phyloP scores from a whole-genome alignment of 1,284 basidiomycete genomes.

The Cutaneotrichosporon spelunceum region DNA sequence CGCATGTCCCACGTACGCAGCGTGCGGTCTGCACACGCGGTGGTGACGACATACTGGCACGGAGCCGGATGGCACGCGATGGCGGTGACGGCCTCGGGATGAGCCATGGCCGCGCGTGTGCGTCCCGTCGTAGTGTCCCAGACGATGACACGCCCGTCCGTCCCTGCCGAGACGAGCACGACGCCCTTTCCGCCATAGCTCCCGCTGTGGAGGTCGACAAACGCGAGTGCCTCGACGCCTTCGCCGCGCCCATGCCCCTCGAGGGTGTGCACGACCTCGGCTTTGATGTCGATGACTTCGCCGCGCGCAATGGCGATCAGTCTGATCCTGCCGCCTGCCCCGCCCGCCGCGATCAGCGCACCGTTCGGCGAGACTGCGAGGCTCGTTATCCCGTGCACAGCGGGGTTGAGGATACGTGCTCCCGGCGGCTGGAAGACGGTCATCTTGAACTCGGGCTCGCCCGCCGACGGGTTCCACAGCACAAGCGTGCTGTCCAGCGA shows the following conservation, averaged over 20 bases:
- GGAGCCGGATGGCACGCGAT: conserved; percentile 70
- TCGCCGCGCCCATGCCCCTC: conserved; percentile 82
- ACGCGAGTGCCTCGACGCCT: conserved; percentile 83
- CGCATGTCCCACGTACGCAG: conserved; percentile 91
- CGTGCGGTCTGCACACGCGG: conserved; percentile 78
- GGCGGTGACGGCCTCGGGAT: conserved; percentile 75
- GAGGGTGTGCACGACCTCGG: conserved; percentile 62
- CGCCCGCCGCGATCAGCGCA: conserved; percentile 83
- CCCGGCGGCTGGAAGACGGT: conserved; percentile 56
- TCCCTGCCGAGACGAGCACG: conserved; percentile 75
- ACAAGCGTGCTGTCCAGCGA: conserved; percentile 80
- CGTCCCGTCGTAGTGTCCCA: conserved; percentile 88
- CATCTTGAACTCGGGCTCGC: conserved; percentile 63
- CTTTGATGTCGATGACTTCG: conserved; percentile 61
- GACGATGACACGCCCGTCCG: conserved; percentile 87
- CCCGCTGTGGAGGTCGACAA: conserved; percentile 70
- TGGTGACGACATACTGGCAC: conserved; percentile 66
- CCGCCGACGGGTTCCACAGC: conserved; percentile 79
- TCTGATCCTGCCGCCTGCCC: conserved; percentile 74
- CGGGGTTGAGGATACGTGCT: conserved; percentile 54
- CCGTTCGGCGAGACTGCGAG: conserved; percentile 79
- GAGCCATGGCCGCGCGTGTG: conserved; percentile 62
- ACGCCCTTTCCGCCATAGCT: conserved; percentile 59
- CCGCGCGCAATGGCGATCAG: conserved; percentile 83
- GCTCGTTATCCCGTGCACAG: conserved; percentile 73